Evolutionary conservation across 2,329 filamentous ascomycete species (phyloP).

Genomic region (Botrytis hyacinthi): DNA sequence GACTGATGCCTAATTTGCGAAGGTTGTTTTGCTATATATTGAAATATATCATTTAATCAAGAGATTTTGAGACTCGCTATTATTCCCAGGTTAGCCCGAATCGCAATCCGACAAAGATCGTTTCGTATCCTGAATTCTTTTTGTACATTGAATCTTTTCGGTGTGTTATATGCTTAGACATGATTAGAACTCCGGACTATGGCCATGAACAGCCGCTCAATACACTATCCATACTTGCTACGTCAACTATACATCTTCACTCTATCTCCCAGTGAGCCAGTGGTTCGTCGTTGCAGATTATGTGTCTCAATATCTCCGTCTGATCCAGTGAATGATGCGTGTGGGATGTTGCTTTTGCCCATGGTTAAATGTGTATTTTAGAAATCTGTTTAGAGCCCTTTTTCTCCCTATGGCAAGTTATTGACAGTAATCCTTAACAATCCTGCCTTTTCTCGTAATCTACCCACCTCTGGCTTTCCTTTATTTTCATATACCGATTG

Average conservation of each 20-base stretch:
- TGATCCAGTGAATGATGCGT: neutral
- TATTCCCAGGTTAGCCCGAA: neutral
- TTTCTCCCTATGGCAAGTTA: neutral
- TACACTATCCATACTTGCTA: neutral
- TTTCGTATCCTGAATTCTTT: neutral
- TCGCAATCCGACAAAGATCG: neutral
- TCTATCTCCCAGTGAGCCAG: neutral
- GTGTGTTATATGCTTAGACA: neutral
- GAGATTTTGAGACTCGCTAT: neutral
- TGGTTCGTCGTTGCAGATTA: neutral
- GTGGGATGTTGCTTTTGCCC: neutral
- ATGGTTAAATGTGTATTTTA: neutral
- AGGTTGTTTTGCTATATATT: neutral
- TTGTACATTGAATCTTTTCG: neutral
- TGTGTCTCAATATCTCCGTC: too few relatives aligned
- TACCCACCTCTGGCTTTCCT: too few relatives aligned
- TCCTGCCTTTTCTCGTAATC: neutral
- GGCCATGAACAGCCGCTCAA: neutral
- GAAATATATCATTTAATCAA: neutral
- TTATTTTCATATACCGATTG: neutral
- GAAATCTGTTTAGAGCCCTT: neutral
- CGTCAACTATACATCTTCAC: neutral
- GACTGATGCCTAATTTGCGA: neutral
- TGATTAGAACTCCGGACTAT: too few relatives aligned
- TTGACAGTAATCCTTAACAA: too few relatives aligned